A percentile compares a stretch with the other conserved stretches of the same genome.
Conservation (phyloP, 2,329 filamentous ascomycete genomes). For the Aspergillus unguis region DNA sequence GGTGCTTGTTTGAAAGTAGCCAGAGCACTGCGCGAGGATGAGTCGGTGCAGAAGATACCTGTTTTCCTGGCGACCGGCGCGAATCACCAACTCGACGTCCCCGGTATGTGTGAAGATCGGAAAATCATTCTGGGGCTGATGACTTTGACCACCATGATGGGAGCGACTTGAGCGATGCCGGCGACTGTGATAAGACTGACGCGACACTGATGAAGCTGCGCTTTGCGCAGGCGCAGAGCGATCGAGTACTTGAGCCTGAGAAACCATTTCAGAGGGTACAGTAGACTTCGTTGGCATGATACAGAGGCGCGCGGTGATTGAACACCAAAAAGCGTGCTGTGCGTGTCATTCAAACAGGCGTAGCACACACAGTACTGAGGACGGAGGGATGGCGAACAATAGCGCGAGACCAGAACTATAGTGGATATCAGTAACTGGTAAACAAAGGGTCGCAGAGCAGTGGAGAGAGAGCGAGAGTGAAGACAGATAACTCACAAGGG, state of each 20-base stretch:
- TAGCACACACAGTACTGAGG: not conserved
- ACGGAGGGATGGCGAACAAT: constrained; percentile 4
- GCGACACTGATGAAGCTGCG: constrained; percentile 61
- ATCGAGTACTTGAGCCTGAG: constrained; percentile 47
- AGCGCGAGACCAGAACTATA: constrained; percentile 8
- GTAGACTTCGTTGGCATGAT: constrained; percentile 21
- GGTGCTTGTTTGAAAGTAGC: constrained; percentile 81
- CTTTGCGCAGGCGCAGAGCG: constrained; percentile 58
- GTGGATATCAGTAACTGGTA: constrained; percentile 1
- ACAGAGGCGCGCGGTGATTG: constrained; percentile 15
- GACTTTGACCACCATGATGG: constrained; percentile 68
- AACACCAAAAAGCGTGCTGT: constrained; percentile 14
- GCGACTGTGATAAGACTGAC: constrained; percentile 58
- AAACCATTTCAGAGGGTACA: constrained; percentile 29
- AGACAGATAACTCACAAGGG: not conserved
- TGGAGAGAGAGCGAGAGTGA: not conserved
- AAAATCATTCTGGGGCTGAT: constrained; percentile 81
- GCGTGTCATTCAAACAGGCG: constrained; percentile 16
- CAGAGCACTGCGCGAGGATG: constrained; percentile 83
- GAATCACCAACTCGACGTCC: constrained; percentile 85
- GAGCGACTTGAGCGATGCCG: constrained; percentile 76
- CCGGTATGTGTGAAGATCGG: constrained; percentile 86
- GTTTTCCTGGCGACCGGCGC: constrained; percentile 66
- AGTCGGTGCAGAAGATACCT: constrained; percentile 83
- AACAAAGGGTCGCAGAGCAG: not conserved